Conservation (phyloP, 2,329 filamentous ascomycete genomes). For the Pseudogymnoascus sp. region DNA sequence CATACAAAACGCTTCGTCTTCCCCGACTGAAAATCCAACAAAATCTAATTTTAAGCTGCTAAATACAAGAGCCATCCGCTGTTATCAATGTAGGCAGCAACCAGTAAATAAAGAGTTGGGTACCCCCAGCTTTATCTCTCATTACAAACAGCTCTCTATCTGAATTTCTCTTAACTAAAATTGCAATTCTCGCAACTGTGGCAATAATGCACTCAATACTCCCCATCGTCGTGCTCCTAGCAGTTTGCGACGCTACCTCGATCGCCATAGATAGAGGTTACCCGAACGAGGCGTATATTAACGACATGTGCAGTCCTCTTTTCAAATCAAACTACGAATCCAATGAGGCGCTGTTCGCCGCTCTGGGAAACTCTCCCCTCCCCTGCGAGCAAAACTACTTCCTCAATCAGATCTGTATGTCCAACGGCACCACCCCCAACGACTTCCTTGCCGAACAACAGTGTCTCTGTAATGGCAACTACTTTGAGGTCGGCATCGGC, state of each 20-base stretch:
- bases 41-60: not conserved
- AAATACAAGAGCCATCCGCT: not conserved
- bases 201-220: not conserved
- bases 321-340: not conserved
- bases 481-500: not conserved
- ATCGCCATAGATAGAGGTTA: not conserved
- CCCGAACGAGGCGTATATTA: not conserved
- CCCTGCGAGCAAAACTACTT: not conserved
- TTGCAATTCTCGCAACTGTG: not conserved
- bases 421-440: conserved; percentile 11
- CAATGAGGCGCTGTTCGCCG: not conserved
- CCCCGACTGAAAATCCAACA: not conserved
- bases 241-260: not conserved
- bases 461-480: conserved; percentile 15
- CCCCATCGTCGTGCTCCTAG: not conserved
- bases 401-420: not conserved
- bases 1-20: not conserved
- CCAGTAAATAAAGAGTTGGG: not conserved
- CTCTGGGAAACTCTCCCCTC: not conserved
- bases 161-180: not conserved
- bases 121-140: not conserved
- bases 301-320: not conserved
- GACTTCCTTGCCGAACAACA: conserved; percentile 16
- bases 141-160: not conserved
- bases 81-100: not conserved